Evolutionary conservation across 73 alveolate genomes (phyloP).

Genomic region (Paraurostyla sp.): DNA sequence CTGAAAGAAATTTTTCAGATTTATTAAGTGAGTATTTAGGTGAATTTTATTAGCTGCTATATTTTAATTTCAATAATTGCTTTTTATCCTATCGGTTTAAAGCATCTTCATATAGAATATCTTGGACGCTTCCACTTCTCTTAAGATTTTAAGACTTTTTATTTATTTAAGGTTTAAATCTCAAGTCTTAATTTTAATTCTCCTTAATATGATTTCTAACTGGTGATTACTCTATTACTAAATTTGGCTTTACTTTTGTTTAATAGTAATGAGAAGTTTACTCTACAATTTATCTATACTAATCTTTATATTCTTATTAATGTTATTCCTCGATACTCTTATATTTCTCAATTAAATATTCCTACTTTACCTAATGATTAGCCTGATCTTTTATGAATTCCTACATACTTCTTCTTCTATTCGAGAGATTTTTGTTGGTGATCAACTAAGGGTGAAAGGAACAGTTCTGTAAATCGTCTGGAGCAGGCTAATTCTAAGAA

Average conservation of each 20-base stretch:
- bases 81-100: not conserved
- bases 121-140: not conserved
- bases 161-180: slow-evolving; percentile 2
- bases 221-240: not conserved
- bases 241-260: not conserved
- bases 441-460: no score
- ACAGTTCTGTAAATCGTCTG: no score
- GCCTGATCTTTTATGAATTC: no score
- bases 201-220: not conserved
- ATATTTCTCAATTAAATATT: no score
- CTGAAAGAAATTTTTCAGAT: not conserved
- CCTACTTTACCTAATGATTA: no score
- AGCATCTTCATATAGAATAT: slow-evolving; percentile 16
- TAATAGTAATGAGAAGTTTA: no score
- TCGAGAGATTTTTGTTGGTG: no score
- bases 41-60: not conserved
- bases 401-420: no score
- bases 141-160: not conserved
- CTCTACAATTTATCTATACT: no score
- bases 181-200: not conserved
- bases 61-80: not conserved
- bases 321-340: no score
- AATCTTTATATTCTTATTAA: no score
- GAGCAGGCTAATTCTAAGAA: no score
- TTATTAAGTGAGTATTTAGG: not conserved